phyloP scores from a whole-genome alignment of 2,329 filamentous ascomycete genomes.

The Neonectria neomacrospora region DNA sequence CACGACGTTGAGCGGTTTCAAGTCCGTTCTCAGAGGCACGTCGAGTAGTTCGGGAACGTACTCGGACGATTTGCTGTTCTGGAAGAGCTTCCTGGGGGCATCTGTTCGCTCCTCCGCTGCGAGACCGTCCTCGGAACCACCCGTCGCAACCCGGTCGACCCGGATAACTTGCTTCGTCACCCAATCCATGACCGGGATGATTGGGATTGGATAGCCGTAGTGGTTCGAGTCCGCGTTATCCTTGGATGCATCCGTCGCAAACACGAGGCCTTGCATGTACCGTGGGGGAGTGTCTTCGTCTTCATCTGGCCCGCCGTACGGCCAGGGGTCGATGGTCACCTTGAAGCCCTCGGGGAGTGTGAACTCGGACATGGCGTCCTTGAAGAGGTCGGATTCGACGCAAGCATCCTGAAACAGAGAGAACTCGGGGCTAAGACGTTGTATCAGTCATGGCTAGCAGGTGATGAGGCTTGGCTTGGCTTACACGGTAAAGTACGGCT shows the following conservation, averaged over 20 bases:
- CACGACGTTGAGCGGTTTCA: constrained; percentile 77
- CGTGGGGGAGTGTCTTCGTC: constrained; percentile 46
- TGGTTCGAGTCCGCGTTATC: constrained; percentile 68
- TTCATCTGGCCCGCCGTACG: constrained; percentile 65
- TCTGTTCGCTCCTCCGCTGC: constrained; percentile 47
- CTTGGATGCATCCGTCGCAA: constrained; percentile 55
- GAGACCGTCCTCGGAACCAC: constrained; percentile 59
- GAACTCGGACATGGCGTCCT: constrained; percentile 60
- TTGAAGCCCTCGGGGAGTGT: constrained; percentile 57
- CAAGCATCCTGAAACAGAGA: constrained; percentile 54
- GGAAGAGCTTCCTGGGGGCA: constrained; percentile 54
- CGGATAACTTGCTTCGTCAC: constrained; percentile 65
- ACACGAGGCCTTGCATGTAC: constrained; percentile 63
- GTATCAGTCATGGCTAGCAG: background rate
- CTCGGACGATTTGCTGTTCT: constrained; percentile 47
- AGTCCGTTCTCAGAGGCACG: constrained; percentile 58
- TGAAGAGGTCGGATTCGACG: constrained; percentile 57
- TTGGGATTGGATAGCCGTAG: constrained; percentile 70
- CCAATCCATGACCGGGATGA: constrained; percentile 69
- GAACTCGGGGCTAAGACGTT: constrained; percentile 51
- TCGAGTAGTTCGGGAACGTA: constrained; percentile 64
- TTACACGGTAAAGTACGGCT: constrained; percentile 53
- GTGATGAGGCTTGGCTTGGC: background rate
- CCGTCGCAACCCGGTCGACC: constrained; percentile 66
- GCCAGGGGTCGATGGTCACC: constrained; percentile 70